Percentiles rank a stretch among this genome's conserved stretches.
These are phyloP conservation scores for Xylaria intraflava DNA, from an alignment of 495 filamentous ascomycete genomes.

Conservation along the genomic window DNA sequence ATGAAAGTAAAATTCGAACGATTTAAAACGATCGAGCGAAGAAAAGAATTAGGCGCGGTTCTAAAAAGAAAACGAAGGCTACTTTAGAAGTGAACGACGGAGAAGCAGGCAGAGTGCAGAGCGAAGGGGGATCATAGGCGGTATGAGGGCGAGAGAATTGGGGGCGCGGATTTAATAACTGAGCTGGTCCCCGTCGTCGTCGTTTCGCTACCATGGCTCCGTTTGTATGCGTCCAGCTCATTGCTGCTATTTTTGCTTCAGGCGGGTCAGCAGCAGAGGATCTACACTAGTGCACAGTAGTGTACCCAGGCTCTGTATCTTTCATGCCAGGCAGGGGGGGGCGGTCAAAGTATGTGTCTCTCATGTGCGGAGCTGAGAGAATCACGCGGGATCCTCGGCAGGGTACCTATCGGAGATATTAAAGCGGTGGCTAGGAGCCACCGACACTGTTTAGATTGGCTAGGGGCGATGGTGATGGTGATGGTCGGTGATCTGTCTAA, in stretches of 20 bases:
- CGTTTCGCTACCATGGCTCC: neutral
- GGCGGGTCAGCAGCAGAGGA: neutral
- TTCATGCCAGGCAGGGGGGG: no score
- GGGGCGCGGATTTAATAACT: neutral
- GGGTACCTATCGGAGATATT: no score
- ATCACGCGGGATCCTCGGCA: no score
- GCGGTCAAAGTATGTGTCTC: no score
- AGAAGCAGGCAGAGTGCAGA: neutral
- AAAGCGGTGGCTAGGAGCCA: no score
- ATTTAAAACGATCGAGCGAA: conserved; percentile 23
- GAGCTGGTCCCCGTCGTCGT: neutral
- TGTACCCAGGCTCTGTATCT: no score
- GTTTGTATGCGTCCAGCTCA: no score
- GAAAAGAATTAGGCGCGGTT: neutral
- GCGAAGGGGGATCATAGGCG: neutral
- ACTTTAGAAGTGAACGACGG: neutral
- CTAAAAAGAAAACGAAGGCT: neutral
- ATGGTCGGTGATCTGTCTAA: no score
- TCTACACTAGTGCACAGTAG: no score
- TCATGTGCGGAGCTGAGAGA: no score
- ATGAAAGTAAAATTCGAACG: conserved; percentile 20
- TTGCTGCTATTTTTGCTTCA: neutral
- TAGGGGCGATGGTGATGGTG: no score
- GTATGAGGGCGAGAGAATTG: neutral
- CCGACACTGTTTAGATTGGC: no score